A percentile compares a stretch with the other conserved stretches of the same genome.
phyloP scores from a whole-genome alignment of 371 early-diverging fungal species.

The Lichtheimia ornata region DNA sequence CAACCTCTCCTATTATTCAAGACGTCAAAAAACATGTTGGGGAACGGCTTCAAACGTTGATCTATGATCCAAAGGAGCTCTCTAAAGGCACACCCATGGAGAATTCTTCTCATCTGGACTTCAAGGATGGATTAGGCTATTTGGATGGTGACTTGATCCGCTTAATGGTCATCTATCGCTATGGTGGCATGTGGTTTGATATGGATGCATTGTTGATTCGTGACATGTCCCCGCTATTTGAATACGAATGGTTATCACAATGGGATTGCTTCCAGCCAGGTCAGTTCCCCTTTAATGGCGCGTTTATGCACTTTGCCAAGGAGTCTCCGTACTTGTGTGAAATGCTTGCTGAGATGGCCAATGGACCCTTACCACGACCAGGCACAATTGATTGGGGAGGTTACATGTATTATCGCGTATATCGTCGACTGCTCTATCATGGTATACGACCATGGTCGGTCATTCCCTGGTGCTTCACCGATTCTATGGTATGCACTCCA shows the following conservation, averaged over 20 bases:
- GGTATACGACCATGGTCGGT: conserved; percentile 50
- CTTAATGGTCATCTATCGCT: conserved; percentile 46
- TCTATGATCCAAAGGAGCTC: conserved; percentile 39
- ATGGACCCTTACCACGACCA: conserved; percentile 49
- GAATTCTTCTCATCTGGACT: conserved; percentile 39
- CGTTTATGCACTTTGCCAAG: conserved; percentile 55
- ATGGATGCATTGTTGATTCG: conserved; percentile 56
- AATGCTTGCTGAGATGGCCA: conserved; percentile 50
- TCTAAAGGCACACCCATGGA: conserved; percentile 52
- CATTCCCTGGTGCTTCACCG: conserved; percentile 58
- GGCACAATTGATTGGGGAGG: conserved; percentile 58
- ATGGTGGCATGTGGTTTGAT: conserved; percentile 64
- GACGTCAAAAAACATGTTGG: conserved; percentile 39
- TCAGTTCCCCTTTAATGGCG: conserved; percentile 55
- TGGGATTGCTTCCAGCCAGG: conserved; percentile 62
- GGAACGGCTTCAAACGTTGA: conserved; percentile 32
- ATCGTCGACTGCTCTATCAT: conserved; percentile 45
- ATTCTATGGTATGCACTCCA: conserved; percentile 51
- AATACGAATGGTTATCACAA: conserved; percentile 55
- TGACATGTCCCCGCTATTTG: conserved; percentile 51
- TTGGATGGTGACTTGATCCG: conserved; percentile 56
- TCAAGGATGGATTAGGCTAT: conserved; percentile 49
- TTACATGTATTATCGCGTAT: conserved; percentile 52
- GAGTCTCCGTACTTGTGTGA: conserved; percentile 55
- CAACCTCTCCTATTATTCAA: conserved; percentile 31